Conservation (phyloP, 1,284 basidiomycete species). For the Termitomyces sp. region DNA sequence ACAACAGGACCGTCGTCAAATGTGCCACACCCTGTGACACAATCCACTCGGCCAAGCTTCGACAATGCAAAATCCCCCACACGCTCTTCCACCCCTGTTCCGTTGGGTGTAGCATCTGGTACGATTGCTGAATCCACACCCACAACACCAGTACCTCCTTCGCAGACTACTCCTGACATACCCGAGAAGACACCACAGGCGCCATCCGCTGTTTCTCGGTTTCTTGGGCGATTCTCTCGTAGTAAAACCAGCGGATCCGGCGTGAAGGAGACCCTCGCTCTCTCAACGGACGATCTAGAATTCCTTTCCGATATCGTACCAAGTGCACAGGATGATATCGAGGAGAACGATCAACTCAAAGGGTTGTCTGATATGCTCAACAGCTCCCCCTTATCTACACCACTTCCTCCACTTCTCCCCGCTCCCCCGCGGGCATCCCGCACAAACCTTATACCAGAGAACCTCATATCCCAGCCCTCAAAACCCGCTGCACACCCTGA, state of each 20-base stretch:
- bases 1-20: constrained; percentile 7
- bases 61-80: constrained; percentile 25
- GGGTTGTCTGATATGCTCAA: constrained; percentile 37
- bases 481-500: constrained; percentile 1
- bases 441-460: constrained; percentile 9
- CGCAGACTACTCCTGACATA: constrained; percentile 5
- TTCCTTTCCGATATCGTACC: constrained; percentile 73
- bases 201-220: constrained; percentile 66
- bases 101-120: constrained; percentile 2
- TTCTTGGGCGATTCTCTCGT: constrained; percentile 64
- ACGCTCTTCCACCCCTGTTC: constrained; percentile 7
- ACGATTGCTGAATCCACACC: not conserved
- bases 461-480: not conserved
- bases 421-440: constrained; percentile 37
- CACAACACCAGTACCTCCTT: constrained; percentile 7
- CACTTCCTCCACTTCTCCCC: constrained; percentile 37
- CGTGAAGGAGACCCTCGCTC: constrained; percentile 48
- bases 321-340: constrained; percentile 41
- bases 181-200: constrained; percentile 23
- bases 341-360: constrained; percentile 30
- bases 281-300: constrained; percentile 69
- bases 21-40: constrained; percentile 14
- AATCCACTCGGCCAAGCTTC: constrained; percentile 27
- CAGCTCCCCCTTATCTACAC: constrained; percentile 37
- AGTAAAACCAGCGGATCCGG: constrained; percentile 33